These are phyloP conservation scores for Rutstroemia sp. DNA, from an alignment of 2,329 filamentous ascomycete genomes.

Conservation along the genomic window DNA sequence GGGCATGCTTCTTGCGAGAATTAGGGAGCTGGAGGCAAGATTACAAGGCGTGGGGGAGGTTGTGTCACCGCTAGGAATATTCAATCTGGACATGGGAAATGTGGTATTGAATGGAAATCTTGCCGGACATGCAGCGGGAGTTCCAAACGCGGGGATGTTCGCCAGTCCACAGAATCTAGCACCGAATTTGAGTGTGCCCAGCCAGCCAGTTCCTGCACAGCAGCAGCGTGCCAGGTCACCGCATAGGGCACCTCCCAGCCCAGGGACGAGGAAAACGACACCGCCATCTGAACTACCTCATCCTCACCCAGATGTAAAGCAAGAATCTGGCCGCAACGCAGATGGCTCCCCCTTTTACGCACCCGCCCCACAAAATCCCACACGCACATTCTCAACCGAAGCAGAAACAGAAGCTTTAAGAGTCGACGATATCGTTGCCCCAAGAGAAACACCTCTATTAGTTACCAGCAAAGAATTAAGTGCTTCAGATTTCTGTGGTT, in stretches of 20 bases:
- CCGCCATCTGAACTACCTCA: neutral
- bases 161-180: no score
- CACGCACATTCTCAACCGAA: slow-evolving; percentile 23
- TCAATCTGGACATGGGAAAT: slow-evolving; percentile 2
- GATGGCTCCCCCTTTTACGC: slow-evolving; percentile 30
- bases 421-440: slow-evolving; percentile 24
- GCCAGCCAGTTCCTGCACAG: no score
- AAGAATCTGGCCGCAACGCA: slow-evolving; percentile 29
- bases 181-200: no score
- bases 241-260: no score
- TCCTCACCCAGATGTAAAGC: slow-evolving; percentile 9
- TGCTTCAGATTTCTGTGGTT: slow-evolving; percentile 25
- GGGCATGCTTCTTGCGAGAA: slow-evolving; percentile 19
- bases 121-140: neutral
- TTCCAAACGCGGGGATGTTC: neutral
- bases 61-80: slow-evolving; percentile 1
- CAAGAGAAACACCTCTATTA: slow-evolving; percentile 23
- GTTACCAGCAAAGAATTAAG: slow-evolving; percentile 28
- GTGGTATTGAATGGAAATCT: neutral
- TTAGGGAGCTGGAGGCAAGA: slow-evolving; percentile 23
- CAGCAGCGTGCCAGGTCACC: no score
- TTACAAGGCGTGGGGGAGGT: slow-evolving; percentile 7
- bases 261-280: neutral
- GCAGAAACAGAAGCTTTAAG: slow-evolving; percentile 18
- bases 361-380: slow-evolving; percentile 27